A percentile compares a stretch with the other conserved stretches of the same genome.
These are phyloP conservation scores for Thalia dealbata DNA, from an alignment of 176 grass and related monocot genomes.

Conservation along the genomic window DNA sequence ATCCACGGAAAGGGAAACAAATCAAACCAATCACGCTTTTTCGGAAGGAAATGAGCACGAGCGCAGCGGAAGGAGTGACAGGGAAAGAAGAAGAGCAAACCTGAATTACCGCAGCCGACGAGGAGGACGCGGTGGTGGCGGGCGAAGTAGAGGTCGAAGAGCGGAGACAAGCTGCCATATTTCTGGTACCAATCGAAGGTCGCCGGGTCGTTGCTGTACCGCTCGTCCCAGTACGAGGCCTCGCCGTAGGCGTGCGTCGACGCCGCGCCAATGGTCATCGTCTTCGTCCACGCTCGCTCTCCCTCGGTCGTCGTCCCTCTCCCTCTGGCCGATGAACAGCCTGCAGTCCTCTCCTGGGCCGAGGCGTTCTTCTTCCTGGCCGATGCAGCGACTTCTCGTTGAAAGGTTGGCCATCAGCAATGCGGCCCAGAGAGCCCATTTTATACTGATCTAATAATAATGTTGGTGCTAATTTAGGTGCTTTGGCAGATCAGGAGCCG, in stretches of 20 bases:
- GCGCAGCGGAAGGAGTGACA: too few species aligned
- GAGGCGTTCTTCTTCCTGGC: too few species aligned
- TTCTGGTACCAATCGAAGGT: slow-evolving; percentile 99
- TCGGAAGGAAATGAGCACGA: background rate
- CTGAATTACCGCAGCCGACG: slow-evolving; percentile 89
- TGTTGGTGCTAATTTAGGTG: too few species aligned
- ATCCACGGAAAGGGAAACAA: background rate
- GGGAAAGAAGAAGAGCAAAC: slow-evolving; percentile 20
- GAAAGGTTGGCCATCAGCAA: too few species aligned
- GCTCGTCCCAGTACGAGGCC: slow-evolving; percentile 84
- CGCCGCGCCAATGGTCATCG: slow-evolving; percentile 14
- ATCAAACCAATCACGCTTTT: background rate
- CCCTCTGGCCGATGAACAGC: background rate
- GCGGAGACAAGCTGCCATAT: slow-evolving; percentile 60
- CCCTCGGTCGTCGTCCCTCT: background rate
- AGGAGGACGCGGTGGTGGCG: slow-evolving; percentile 56
- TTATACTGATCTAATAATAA: too few species aligned
- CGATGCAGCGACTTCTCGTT: too few species aligned
- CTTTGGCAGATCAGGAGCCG: too few species aligned
- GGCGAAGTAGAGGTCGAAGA: slow-evolving; percentile 52
- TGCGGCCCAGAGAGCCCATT: too few species aligned
- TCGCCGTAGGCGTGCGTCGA: slow-evolving; percentile 80
- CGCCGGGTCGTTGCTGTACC: slow-evolving; percentile 58
- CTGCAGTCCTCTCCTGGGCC: too few species aligned
- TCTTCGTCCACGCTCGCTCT: background rate